These are phyloP conservation scores for Lumnitzera littorea DNA, from an alignment of 345 rosid genomes.

Conservation along the genomic window DNA sequence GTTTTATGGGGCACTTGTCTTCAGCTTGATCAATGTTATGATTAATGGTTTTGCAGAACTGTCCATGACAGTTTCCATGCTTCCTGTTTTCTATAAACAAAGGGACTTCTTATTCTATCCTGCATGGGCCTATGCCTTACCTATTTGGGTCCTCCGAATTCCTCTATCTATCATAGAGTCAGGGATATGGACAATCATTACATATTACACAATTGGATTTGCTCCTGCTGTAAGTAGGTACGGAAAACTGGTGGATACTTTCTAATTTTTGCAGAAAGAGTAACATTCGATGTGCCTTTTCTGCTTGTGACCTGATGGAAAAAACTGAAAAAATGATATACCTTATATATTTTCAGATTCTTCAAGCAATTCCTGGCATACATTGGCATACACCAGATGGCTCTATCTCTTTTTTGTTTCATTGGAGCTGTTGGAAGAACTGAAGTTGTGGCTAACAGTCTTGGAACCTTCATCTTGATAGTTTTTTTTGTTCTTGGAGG, in stretches of 20 bases:
- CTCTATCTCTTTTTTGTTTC: conserved; percentile 66
- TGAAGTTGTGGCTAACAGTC: conserved; percentile 54
- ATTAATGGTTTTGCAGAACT: conserved; percentile 65
- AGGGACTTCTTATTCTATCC: conserved; percentile 65
- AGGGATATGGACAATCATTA: conserved; percentile 47
- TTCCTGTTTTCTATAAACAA: conserved; percentile 68
- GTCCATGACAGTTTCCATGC: conserved; percentile 48
- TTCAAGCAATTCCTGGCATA: conserved; percentile 59
- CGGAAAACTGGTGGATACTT: background rate
- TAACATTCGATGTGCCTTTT: background rate
- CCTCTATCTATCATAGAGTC: conserved; percentile 61
- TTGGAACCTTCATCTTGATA: conserved; percentile 53
- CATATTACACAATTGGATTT: conserved; percentile 63
- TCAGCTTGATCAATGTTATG: conserved; percentile 49
- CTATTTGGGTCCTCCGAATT: conserved; percentile 53
- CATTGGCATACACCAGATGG: conserved; percentile 73
- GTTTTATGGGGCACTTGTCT: conserved; percentile 54
- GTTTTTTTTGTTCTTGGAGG: conserved; percentile 70
- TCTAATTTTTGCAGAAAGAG: no score
- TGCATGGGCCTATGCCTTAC: conserved; percentile 62
- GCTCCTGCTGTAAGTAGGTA: conserved; percentile 65
- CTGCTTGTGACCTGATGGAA: background rate
- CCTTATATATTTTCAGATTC: conserved; percentile 32
- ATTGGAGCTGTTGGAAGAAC: conserved; percentile 73
- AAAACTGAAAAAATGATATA: background rate